Evolutionary conservation across 768 basidiomycete genomes (phyloP).

Genomic region (Tylopilus felleus): DNA sequence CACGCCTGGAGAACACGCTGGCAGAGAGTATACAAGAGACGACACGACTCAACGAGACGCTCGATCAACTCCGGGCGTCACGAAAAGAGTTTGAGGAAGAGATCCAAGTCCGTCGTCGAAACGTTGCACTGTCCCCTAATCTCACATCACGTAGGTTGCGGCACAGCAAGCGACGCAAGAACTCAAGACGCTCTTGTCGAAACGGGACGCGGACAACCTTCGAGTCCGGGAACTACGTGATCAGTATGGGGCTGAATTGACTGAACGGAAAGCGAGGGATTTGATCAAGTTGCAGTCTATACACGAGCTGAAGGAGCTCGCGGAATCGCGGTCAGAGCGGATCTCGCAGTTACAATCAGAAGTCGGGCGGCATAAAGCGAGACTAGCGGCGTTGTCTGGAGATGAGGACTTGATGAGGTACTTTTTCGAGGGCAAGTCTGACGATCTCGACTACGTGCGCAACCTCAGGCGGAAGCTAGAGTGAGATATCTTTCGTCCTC

Average conservation of each 20-base stretch:
- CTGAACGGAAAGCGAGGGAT: conserved; percentile 68
- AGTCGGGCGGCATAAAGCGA: conserved; percentile 64
- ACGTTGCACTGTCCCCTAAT: conserved; percentile 7
- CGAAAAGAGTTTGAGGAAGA: conserved; percentile 49
- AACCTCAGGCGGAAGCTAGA: conserved; percentile 50
- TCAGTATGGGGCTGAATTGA: conserved; percentile 57
- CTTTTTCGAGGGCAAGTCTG: conserved; percentile 54
- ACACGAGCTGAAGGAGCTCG: conserved; percentile 63
- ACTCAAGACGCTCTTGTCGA: conserved; percentile 53
- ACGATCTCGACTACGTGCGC: conserved; percentile 50
- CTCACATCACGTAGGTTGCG: conserved; percentile 31
- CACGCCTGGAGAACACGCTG: conserved; percentile 42
- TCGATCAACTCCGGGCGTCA: conserved; percentile 36
- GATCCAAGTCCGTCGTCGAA: conserved; percentile 37
- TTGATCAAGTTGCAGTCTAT: conserved; percentile 51
- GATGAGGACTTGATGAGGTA: conserved; percentile 72
- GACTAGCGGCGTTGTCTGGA: conserved; percentile 70
- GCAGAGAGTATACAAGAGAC: conserved; percentile 40
- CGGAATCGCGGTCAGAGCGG: conserved; percentile 69
- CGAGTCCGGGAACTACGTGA: conserved; percentile 74
- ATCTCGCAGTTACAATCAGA: conserved; percentile 71
- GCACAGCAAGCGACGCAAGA: conserved; percentile 59
- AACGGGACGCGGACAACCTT: conserved; percentile 62
- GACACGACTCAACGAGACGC: conserved; percentile 41
- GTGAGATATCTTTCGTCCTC: conserved; percentile 38